Percentiles rank a stretch among this genome's conserved stretches.
These are phyloP conservation scores for Solanum stenotomum DNA, from an alignment of 257 asterid species.

Conservation along the genomic window DNA sequence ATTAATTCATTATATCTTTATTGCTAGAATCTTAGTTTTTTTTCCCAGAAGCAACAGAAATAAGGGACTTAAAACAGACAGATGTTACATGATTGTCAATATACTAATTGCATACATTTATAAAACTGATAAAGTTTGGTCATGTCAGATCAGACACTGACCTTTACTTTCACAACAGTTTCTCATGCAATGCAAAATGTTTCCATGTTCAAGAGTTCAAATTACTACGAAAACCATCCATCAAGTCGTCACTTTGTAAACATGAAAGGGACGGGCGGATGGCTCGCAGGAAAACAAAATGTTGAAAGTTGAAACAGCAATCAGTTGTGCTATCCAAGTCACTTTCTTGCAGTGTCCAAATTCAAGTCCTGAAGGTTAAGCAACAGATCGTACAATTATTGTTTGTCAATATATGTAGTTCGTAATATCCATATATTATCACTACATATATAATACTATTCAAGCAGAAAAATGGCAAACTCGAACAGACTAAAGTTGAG, in stretches of 20 bases:
- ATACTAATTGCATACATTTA: background rate
- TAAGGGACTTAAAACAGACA: background rate
- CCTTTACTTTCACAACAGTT: background rate
- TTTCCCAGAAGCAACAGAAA: background rate
- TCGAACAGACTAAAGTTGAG: too few relatives aligned
- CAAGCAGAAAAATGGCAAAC: too few relatives aligned
- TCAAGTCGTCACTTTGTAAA: background rate
- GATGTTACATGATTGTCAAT: background rate
- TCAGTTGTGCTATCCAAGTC: background rate
- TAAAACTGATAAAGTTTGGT: background rate
- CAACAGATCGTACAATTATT: constrained; percentile 33
- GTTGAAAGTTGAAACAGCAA: background rate
- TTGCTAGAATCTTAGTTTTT: background rate
- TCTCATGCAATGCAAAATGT: background rate
- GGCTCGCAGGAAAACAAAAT: background rate
- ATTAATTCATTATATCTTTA: background rate
- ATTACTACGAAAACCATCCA: background rate
- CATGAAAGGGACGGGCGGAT: background rate
- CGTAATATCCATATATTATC: too few relatives aligned
- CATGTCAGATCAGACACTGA: background rate
- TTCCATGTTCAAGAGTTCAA: background rate
- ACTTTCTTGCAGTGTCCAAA: constrained; percentile 22
- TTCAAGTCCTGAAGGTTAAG: constrained; percentile 67
- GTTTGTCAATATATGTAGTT: background rate
- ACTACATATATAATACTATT: too few relatives aligned